A percentile compares a stretch with the other conserved stretches of the same genome.
These are phyloP conservation scores for Sporisorium sorghi DNA, from an alignment of 1,284 basidiomycete genomes.

Conservation along the genomic window DNA sequence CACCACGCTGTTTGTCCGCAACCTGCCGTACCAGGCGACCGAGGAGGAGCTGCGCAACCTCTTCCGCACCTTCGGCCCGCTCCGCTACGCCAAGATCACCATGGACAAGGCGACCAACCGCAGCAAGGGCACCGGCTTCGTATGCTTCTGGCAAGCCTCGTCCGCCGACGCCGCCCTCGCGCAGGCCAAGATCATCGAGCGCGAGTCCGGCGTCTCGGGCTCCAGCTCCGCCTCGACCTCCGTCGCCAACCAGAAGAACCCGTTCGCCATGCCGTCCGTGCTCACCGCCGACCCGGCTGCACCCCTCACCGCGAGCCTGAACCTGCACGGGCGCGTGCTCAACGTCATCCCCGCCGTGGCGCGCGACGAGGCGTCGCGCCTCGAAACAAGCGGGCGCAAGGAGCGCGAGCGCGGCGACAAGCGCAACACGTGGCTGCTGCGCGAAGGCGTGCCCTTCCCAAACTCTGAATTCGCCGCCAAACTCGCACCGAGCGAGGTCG, in stretches of 20 bases:
- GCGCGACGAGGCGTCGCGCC: slow-evolving; percentile 83
- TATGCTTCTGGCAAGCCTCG: slow-evolving; percentile 94
- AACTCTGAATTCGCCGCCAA: slow-evolving; percentile 49
- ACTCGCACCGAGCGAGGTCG: slow-evolving; percentile 56
- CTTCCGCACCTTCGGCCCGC: slow-evolving; percentile 80
- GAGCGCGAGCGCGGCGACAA: slow-evolving; percentile 89
- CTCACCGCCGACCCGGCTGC: slow-evolving; percentile 92
- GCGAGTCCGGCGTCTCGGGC: slow-evolving; percentile 47
- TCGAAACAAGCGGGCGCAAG: slow-evolving; percentile 86
- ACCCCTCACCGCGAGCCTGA: slow-evolving; percentile 82
- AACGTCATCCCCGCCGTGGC: slow-evolving; percentile 92
- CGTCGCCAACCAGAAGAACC: slow-evolving; percentile 52
- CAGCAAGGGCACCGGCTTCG: slow-evolving; percentile 94
- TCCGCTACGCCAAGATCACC: slow-evolving; percentile 92
- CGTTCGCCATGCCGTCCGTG: slow-evolving; percentile 64
- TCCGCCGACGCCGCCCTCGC: slow-evolving; percentile 87
- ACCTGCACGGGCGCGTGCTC: slow-evolving; percentile 90
- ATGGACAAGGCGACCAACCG: slow-evolving; percentile 85
- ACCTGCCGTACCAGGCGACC: slow-evolving; percentile 86
- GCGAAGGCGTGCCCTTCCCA: slow-evolving; percentile 76
- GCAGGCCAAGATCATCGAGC: slow-evolving; percentile 74
- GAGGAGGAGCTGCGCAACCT: slow-evolving; percentile 65
- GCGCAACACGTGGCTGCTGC: slow-evolving; percentile 92
- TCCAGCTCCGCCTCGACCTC: slow-evolving; percentile 13
- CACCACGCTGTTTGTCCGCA: slow-evolving; percentile 92